Evolutionary conservation across 768 basidiomycete genomes (phyloP), one percentile per base, ranked within the genome.

Genomic region (Mycena kentingensis): DNA sequence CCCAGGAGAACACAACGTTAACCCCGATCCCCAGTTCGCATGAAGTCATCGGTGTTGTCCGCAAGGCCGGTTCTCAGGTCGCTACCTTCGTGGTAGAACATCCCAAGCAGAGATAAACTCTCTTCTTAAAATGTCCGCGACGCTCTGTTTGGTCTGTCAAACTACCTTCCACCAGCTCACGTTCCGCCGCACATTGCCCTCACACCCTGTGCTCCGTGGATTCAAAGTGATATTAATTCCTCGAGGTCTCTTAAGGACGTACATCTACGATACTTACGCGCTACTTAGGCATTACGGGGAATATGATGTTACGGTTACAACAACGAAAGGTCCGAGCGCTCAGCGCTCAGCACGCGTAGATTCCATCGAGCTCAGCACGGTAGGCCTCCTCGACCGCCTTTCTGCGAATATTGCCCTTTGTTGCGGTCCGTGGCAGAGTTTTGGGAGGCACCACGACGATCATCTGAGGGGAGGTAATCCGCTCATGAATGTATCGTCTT

Each of bases 331-430:
- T 36, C 34, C 18, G 18, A 38, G 22, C 26, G 13, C 35, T 31
- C 8, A n/a, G 19, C 25, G 25, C 8, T 45, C 34, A 52, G 26
- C 24, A 59, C 29, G 54, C 60, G 51, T 77, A 82, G 35, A 80
- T 68, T 38, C 57, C 57, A 60, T 82, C 78, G 31, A 82, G 68
- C 28, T 69, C 63, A 18, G 47, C 60, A 53, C 67, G 66, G 63
- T 73, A 80, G 25, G 63, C 42, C 44, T 76, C 77, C 62, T 82
- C 81, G 15, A 81, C 78, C 3, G 78, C 79, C 37, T 64, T 70
- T 43, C 81, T 74, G 38, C 81, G 77, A 48, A 83, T 78, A 55
- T 83, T 83, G 16, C 81, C 81, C 64, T 83, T 83, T 4, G 82
- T 82, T 22, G 72, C 72, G 0, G 81, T 83, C 39, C 81, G 70